Percentiles rank a stretch among this genome's conserved stretches.
Conservation (phyloP, 257 asterid genomes). For the Solanum gandarillasii region DNA sequence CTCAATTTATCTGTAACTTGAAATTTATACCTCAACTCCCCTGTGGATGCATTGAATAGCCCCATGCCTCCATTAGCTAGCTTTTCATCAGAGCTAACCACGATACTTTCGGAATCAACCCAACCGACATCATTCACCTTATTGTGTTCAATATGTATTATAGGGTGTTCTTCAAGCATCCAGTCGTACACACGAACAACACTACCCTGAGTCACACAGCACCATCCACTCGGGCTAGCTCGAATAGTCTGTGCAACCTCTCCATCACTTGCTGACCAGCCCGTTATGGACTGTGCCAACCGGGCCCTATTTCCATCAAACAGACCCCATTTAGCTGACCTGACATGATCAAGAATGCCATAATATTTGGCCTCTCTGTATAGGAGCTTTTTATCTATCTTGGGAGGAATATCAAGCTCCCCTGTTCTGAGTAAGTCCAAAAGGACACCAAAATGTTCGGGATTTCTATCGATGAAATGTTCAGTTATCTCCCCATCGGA, state of each 20-base stretch:
- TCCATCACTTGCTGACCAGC: neutral
- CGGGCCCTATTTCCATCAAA: neutral
- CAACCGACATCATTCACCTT: conserved; percentile 22
- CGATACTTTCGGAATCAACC: conserved; percentile 53
- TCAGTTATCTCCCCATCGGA: conserved; percentile 26
- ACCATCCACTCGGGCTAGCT: neutral
- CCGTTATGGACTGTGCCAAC: neutral
- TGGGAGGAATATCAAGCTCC: conserved; percentile 56
- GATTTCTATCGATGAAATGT: conserved; percentile 80
- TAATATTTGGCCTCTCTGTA: neutral
- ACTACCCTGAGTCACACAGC: neutral
- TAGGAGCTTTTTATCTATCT: conserved; percentile 37
- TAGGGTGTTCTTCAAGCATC: conserved; percentile 76
- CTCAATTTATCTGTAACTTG: conserved; percentile 34
- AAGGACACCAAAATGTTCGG: conserved; percentile 63
- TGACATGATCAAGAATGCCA: neutral
- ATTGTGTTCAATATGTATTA: neutral
- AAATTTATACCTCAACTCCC: conserved; percentile 56
- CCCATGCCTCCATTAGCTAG: conserved; percentile 77
- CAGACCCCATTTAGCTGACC: neutral
- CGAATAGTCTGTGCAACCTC: no score
- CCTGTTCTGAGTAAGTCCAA: conserved; percentile 81
- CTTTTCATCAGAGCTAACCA: conserved; percentile 54
- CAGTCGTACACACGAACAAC: conserved; percentile 79
- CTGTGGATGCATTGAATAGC: conserved; percentile 38